A percentile compares a stretch with the other conserved stretches of the same genome.
These are phyloP conservation scores for Rhizophagus sp. DNA, from an alignment of 192 early-diverging fungal genomes.

Conservation along the genomic window DNA sequence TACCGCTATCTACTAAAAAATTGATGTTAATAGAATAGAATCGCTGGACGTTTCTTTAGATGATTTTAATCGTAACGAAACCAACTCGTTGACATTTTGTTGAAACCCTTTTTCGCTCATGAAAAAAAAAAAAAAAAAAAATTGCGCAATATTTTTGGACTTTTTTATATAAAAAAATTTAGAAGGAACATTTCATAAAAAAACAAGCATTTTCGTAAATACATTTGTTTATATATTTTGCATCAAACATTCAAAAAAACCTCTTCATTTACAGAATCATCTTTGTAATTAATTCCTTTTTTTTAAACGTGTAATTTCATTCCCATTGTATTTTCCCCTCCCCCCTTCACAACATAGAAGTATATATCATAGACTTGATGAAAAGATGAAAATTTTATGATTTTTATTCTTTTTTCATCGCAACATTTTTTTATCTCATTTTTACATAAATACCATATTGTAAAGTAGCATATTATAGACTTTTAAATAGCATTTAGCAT, in stretches of 20 bases:
- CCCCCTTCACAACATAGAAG: neutral
- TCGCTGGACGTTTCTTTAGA: neutral
- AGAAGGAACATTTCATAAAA: neutral
- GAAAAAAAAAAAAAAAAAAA: neutral
- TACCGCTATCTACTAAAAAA: neutral
- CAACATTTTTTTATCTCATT: neutral
- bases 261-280: neutral
- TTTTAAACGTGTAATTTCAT: neutral
- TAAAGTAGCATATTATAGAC: neutral
- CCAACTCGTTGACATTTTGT: neutral
- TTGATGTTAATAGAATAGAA: neutral
- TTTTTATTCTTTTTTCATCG: neutral
- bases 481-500: neutral
- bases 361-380: neutral
- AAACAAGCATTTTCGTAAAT: neutral
- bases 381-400: neutral
- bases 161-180: neutral
- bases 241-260: neutral
- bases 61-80: neutral
- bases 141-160: neutral
- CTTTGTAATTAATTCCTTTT: neutral
- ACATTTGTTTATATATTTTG: neutral
- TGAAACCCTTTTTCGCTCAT: neutral
- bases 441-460: neutral
- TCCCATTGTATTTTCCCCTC: neutral